Evolutionary conservation across 441 rosid species (phyloP).

Genomic region (Breynia disticha): DNA sequence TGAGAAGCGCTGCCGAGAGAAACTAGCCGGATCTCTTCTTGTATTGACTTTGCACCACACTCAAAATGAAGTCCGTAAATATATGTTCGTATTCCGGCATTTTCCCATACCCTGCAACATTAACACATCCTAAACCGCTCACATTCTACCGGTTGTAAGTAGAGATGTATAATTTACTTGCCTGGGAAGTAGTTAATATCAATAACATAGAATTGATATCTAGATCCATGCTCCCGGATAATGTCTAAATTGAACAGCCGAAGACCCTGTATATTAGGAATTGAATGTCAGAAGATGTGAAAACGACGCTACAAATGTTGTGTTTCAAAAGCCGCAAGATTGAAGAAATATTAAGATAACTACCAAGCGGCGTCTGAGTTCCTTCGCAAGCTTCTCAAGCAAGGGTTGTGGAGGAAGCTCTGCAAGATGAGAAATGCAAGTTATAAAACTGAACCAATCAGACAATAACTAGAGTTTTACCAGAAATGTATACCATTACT

Average conservation of each 20-base stretch:
- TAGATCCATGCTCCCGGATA: slow-evolving; percentile 41
- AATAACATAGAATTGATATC: slow-evolving; percentile 44
- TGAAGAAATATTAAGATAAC: neutral
- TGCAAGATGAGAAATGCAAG: slow-evolving; percentile 18
- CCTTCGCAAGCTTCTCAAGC: slow-evolving; percentile 73
- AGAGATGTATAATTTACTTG: slow-evolving; percentile 31
- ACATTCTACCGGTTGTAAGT: too few species aligned
- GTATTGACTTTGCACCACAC: slow-evolving; percentile 40
- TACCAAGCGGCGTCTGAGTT: slow-evolving; percentile 61
- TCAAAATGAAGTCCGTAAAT: slow-evolving; percentile 54
- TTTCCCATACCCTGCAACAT: slow-evolving; percentile 58
- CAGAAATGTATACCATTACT: neutral
- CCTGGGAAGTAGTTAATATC: slow-evolving; percentile 80
- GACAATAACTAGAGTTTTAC: neutral
- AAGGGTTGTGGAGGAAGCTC: slow-evolving; percentile 85
- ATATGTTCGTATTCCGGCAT: slow-evolving; percentile 58
- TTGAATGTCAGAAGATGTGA: slow-evolving; percentile 24
- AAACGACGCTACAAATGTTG: neutral
- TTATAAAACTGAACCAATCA: slow-evolving; percentile 4
- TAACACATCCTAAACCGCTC: slow-evolving; percentile 1
- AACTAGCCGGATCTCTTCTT: slow-evolving; percentile 31
- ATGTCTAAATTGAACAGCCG: slow-evolving; percentile 61
- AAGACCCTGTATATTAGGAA: slow-evolving; percentile 28
- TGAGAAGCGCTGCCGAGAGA: neutral
- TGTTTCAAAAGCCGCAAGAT: neutral